phyloP scores from a whole-genome alignment of 208 protist genomes.

The Cochliopodium minus region DNA sequence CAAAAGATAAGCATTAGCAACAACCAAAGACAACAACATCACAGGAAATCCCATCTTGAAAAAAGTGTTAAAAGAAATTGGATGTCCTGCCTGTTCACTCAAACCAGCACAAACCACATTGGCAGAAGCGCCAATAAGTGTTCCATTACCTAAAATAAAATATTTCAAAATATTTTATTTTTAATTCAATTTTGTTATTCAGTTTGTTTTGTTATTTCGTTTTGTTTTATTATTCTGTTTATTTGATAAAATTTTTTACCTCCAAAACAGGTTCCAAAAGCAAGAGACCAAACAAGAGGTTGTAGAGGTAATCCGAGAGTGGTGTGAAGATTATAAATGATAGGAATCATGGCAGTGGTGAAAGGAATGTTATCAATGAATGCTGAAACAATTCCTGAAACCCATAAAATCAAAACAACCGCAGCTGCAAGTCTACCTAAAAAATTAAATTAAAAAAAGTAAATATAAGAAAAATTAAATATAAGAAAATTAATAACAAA shows the following conservation, averaged over 20 bases:
- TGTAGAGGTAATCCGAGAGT: constrained; percentile 20
- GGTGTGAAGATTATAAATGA: constrained; percentile 25
- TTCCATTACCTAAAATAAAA: constrained; percentile 25
- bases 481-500: background rate
- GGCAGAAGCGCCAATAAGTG: constrained; percentile 35
- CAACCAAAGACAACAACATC: constrained; percentile 22
- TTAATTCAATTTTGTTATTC: background rate
- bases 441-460: background rate
- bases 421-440: constrained; percentile 13
- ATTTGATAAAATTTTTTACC: too few species aligned
- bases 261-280: constrained; percentile 36
- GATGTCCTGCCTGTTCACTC: constrained; percentile 18
- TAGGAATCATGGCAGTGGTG: constrained; percentile 23
- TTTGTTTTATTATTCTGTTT: background rate
- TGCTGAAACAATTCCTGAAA: constrained; percentile 23
- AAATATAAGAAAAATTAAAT: background rate
- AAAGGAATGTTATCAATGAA: constrained; percentile 27
- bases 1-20: constrained; percentile 28
- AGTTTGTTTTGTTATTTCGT: background rate
- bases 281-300: constrained; percentile 34
- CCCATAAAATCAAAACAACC: constrained; percentile 30
- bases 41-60: constrained; percentile 26
- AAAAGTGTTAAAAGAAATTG: constrained; percentile 26
- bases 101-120: constrained; percentile 34
- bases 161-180: background rate